Evolutionary conservation across 1,284 basidiomycete species (phyloP), one percentile per base, ranked within the genome.

Genomic region (Trichosporon faecale): DNA sequence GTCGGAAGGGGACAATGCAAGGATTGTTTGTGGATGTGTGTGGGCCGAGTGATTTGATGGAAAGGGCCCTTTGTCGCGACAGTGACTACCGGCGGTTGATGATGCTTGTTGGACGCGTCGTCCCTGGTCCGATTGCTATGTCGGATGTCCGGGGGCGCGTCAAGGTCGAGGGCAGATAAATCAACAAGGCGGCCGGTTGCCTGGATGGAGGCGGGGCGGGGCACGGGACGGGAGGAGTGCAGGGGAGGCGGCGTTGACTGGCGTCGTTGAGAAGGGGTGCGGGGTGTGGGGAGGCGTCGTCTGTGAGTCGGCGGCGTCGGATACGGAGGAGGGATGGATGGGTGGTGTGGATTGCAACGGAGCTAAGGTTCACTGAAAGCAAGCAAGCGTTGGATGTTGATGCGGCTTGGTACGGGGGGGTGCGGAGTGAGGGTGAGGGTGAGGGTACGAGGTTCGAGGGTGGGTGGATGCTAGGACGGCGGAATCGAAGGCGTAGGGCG

Each of bases 111-210:
- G 57, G 57, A 61, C 57, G 57, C 57, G 57, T 61, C 57, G 57
- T 61, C 57, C 57, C 57, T 61, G 57, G 57, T 61, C 27, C 57
- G 27, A 25, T 29, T 61, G 57, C 57, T 61, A n/a, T 61, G 57
- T 31, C 57, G 57, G 57, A 61, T 61, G 49, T 52, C 49, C n/a
- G n/a, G 49, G 49, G 23, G 49, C 49, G 49, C 49, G 49, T 52
- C 49, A 52, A 52, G 18, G 49, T 21, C 23, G 49, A 52, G 49
- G 49, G 21, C 3, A 23, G 49, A 52, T 52, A 23, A 52, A 52
- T 52, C 49, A 52, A 52, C 49, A 52, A 52, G 49, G 49, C 40
- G 40, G 49, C 49, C 49, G n/a, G 49, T 23, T 21, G 49, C 49
- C 49, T 52, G 49, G 49, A 52, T 52, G 49, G 49, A 52, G 49